Evolutionary conservation across 441 rosid genomes (phyloP).

Genomic region (Aleurites moluccanus): DNA sequence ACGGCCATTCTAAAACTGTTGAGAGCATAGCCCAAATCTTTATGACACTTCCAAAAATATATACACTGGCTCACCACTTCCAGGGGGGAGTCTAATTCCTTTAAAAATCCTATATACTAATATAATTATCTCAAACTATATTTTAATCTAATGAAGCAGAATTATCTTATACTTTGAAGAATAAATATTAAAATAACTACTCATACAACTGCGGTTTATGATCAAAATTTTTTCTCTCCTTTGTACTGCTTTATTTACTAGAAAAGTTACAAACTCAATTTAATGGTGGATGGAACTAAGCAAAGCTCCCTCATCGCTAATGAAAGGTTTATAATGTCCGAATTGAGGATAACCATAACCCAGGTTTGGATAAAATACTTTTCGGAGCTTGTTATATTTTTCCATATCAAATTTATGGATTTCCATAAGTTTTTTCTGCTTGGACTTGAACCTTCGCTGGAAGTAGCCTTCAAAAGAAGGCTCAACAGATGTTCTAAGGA

Average conservation of each 20-base stretch:
- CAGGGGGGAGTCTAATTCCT: neutral
- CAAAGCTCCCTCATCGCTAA: neutral
- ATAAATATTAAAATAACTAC: neutral
- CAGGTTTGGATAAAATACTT: constrained; percentile 22
- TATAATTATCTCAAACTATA: neutral
- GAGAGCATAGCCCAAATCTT: neutral
- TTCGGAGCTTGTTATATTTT: constrained; percentile 58
- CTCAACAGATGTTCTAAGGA: constrained; percentile 74
- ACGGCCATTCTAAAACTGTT: neutral
- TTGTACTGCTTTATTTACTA: neutral
- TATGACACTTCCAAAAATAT: neutral
- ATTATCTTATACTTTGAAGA: neutral
- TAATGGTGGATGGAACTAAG: neutral
- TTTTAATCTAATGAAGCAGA: neutral
- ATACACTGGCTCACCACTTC: neutral
- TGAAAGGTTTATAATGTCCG: neutral
- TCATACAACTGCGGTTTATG: neutral
- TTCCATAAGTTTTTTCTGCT: constrained; percentile 57
- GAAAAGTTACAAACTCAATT: neutral
- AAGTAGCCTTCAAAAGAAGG: constrained; percentile 90
- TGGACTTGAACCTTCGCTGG: constrained; percentile 60
- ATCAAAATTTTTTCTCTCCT: neutral
- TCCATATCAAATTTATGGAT: constrained; percentile 43
- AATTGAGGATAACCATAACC: neutral
- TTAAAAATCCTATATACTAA: no score